Percentiles rank a stretch among this genome's conserved stretches.
These are phyloP conservation scores for Citeromyces hawaiiensis DNA, from an alignment of 1,139 yeast species.

Conservation along the genomic window DNA sequence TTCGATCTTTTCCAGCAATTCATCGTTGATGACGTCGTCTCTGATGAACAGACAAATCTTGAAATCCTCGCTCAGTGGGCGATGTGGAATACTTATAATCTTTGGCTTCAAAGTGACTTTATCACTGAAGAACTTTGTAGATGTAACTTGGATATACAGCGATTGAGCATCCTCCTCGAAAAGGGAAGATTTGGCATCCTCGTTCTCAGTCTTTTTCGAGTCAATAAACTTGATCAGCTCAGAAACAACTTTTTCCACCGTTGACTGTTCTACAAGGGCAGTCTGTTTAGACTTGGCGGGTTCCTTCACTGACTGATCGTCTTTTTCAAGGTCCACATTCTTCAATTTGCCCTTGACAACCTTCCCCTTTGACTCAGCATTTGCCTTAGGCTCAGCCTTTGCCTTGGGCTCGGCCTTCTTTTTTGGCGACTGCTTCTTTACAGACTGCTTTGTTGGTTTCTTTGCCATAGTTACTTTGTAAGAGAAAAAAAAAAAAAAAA, in stretches of 20 bases:
- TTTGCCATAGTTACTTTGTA: slow-evolving; percentile 1
- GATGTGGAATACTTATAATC: slow-evolving; percentile 38
- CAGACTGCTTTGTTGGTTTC: not conserved
- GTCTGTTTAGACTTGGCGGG: slow-evolving; percentile 2
- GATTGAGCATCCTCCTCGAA: slow-evolving; percentile 41
- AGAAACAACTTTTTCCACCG: slow-evolving; percentile 29
- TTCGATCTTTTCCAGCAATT: slow-evolving; percentile 49
- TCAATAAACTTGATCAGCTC: slow-evolving; percentile 35
- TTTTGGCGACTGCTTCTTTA: slow-evolving; percentile 6
- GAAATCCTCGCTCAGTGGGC: slow-evolving; percentile 26
- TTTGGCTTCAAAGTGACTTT: slow-evolving; percentile 66
- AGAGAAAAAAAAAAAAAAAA: slow-evolving; percentile 2
- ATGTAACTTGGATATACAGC: slow-evolving; percentile 46
- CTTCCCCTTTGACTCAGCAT: slow-evolving; percentile 4
- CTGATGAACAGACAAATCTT: slow-evolving; percentile 63
- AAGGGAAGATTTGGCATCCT: slow-evolving; percentile 26
- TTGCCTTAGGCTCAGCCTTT: slow-evolving; percentile 1
- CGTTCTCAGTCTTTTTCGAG: slow-evolving; percentile 18
- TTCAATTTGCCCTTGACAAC: slow-evolving; percentile 8
- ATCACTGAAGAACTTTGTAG: slow-evolving; percentile 48
- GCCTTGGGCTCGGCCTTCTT: slow-evolving; percentile 3
- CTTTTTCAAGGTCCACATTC: slow-evolving; percentile 5
- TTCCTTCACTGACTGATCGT: too few species aligned
- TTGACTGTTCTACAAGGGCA: slow-evolving; percentile 9
- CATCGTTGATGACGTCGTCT: slow-evolving; percentile 50